Base-by-base conservation (phyloP, 495 filamentous ascomycete genomes). In the Xylaria flabelliformis region DNA sequence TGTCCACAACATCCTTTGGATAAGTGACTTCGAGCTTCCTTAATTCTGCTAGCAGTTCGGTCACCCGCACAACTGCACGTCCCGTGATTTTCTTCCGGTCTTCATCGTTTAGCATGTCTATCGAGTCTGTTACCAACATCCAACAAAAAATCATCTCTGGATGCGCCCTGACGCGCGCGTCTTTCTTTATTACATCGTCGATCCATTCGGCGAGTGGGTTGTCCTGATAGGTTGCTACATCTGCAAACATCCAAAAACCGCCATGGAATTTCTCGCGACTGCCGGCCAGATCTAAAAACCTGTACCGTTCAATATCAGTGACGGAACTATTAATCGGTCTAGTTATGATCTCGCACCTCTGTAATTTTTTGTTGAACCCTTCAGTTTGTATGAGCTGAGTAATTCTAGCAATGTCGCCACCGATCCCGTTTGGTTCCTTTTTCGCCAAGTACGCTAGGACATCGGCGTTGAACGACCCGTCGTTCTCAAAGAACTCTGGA, bases 241-340 rank as follows among this genome's bases (percentile, higher is more conserved):
- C 24, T 1, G 9, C 51, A 24, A 15, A 0, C 0, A 55, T 0
- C 51, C 51, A 53, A 21, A 3, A 2, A 3, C 1, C 46, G 1
- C 0, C 7, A 0, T 50, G 0, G 1, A 2, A 6, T 50, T 0
- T 8, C 0, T 21, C 0, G 19, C 17, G 5, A 4, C 6, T 39
- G 7, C 26, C 26, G 26, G 6, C 36, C 36, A 8, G 36, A 21
- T 51, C 9, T 8, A 51, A 3, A 8, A 9, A 1, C 7, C 51
- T 55, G 4, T 36, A 39, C 4, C 48, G 3, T 51, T 24, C 48
- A 51, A 24, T 48, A 12, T 51, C 24, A 51, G 48, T n/a, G 8
- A 6, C 48, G n/a, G 10, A 51, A n/a, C 48, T 8, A 51, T 51
- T 12, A 51, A 7, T 51, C 1, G 1, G 6, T 51, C 19, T 51